Evolutionary conservation across 2,329 filamentous ascomycete species (phyloP).

Genomic region (Elsinoe batatas): DNA sequence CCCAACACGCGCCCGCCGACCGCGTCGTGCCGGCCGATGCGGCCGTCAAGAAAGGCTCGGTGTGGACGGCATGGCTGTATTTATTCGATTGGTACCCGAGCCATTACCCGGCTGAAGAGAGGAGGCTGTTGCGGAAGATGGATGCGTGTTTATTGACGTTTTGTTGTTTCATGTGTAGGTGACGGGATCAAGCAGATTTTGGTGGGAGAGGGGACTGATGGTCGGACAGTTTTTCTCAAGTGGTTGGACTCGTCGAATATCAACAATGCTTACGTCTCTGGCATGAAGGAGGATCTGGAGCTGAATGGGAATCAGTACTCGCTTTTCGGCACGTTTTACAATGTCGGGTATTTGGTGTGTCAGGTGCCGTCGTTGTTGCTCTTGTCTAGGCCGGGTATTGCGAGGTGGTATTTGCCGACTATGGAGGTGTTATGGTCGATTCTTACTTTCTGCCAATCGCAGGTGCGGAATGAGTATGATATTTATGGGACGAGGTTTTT

Average conservation of each 20-base stretch:
- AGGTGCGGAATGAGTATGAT: slow-evolving; percentile 30
- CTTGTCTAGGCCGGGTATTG: slow-evolving; percentile 25
- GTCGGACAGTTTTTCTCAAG: slow-evolving; percentile 15
- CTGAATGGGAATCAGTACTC: slow-evolving; percentile 34
- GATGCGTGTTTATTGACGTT: slow-evolving; percentile 28
- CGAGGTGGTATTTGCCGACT: slow-evolving; percentile 28
- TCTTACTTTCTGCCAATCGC: slow-evolving; percentile 31
- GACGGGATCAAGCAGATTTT: background rate
- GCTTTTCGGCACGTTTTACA: slow-evolving; percentile 14
- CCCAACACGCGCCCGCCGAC: background rate
- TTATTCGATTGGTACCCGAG: slow-evolving; percentile 4
- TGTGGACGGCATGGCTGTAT: slow-evolving; percentile 6
- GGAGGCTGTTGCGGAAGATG: slow-evolving; percentile 37
- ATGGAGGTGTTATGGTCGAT: slow-evolving; percentile 34
- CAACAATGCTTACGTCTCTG: slow-evolving; percentile 34
- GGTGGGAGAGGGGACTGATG: background rate
- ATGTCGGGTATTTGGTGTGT: slow-evolving; percentile 29
- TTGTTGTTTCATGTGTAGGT: slow-evolving; percentile 30
- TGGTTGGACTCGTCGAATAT: slow-evolving; percentile 32
- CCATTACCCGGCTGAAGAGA: slow-evolving; percentile 25
- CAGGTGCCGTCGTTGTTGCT: slow-evolving; percentile 31
- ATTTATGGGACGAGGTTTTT: slow-evolving; percentile 33
- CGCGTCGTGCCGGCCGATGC: background rate
- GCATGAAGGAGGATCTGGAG: slow-evolving; percentile 33
- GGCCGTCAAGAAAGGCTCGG: background rate